These are phyloP conservation scores for Colletotrichum tropicale DNA, from an alignment of 2,329 filamentous ascomycete genomes.

Conservation along the genomic window DNA sequence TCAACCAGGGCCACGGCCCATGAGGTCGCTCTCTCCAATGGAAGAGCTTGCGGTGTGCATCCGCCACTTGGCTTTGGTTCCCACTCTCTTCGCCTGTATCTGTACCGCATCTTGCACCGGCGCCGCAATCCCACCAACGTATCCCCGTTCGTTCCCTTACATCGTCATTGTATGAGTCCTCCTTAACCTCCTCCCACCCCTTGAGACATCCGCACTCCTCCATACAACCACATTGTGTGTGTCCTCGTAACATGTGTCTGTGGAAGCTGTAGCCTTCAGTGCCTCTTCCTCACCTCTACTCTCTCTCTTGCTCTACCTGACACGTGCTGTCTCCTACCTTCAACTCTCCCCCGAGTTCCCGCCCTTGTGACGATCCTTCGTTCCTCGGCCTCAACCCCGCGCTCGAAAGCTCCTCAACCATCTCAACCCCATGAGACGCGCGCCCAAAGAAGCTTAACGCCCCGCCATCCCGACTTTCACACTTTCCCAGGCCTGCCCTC, in stretches of 20 bases:
- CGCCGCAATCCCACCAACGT: not conserved
- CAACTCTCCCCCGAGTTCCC: not conserved
- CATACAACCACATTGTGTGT: not conserved
- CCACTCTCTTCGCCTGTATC: not conserved
- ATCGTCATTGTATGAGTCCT: conserved; percentile 12
- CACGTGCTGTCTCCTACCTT: not conserved
- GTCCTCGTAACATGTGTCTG: conserved; percentile 14
- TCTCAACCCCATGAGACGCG: not conserved
- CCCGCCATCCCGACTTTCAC: conserved; percentile 1
- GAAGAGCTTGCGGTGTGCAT: conserved; percentile 8
- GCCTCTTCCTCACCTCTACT: not conserved
- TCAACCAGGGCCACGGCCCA: not conserved
- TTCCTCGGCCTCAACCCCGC: conserved; percentile 9
- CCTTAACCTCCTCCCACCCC: not conserved
- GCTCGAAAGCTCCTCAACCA: conserved; percentile 12
- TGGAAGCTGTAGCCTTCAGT: not conserved
- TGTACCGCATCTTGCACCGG: not conserved
- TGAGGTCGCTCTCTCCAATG: not conserved
- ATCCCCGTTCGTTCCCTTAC: conserved; percentile 7
- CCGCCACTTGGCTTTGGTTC: conserved; percentile 4
- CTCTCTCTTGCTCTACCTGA: not conserved
- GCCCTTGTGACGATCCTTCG: conserved; percentile 18
- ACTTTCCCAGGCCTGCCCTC: not conserved
- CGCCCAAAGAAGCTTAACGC: conserved; percentile 17
- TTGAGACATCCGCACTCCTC: conserved; percentile 2